Conservation (phyloP, 2,329 filamentous ascomycete genomes). For the Aspergillaceae sp. region DNA sequence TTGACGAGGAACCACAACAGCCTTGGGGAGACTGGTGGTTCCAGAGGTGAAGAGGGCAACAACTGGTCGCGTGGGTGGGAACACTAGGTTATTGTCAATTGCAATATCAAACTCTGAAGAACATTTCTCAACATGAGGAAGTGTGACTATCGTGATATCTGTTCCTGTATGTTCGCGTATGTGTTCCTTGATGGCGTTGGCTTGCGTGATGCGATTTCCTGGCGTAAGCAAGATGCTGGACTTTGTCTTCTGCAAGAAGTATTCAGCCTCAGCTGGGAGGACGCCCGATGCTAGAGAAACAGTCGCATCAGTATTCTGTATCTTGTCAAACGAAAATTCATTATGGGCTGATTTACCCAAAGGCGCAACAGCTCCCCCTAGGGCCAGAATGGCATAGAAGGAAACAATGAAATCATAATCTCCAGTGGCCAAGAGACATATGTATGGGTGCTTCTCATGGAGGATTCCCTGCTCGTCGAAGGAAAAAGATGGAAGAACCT, state of each 20-base stretch:
- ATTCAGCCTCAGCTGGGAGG: background rate
- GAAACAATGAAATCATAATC: conserved; percentile 42
- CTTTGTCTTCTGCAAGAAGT: background rate
- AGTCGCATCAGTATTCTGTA: background rate
- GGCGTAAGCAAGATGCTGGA: too few species aligned
- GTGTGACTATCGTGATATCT: too few species aligned
- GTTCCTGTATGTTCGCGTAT: too few species aligned
- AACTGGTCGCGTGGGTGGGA: background rate
- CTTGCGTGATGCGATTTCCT: too few species aligned
- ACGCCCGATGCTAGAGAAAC: background rate
- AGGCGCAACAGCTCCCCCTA: conserved; percentile 41
- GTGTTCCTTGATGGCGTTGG: too few species aligned
- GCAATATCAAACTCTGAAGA: background rate
- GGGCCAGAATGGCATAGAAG: conserved; percentile 37
- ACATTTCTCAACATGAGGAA: too few species aligned
- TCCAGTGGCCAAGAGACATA: conserved; percentile 38
- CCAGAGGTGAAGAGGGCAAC: conserved; percentile 4
- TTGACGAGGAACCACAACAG: conserved; percentile 1
- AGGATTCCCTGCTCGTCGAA: background rate
- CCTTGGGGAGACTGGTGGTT: conserved; percentile 4
- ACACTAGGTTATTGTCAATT: background rate
- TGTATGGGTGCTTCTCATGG: conserved; percentile 4
- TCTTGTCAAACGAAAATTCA: too few species aligned
- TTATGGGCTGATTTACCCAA: conserved; percentile 12
- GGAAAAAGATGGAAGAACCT: background rate